A percentile compares a stretch with the other conserved stretches of the same genome.
Evolutionary conservation across 768 basidiomycete species (phyloP).

Genomic region (Lepiota brunneoincarnata): DNA sequence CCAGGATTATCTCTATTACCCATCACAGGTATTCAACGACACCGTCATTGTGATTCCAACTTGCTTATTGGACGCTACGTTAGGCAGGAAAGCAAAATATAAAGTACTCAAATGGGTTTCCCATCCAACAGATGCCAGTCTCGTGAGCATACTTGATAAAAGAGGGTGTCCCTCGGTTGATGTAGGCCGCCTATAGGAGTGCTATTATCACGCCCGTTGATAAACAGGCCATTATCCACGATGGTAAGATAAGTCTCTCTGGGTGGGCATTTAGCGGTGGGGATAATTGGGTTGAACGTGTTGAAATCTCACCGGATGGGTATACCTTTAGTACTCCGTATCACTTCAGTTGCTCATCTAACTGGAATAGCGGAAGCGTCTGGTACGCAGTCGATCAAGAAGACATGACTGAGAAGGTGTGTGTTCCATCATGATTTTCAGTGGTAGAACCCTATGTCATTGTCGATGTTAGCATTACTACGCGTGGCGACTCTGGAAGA

Average conservation of each 20-base stretch:
- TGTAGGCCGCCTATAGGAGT: too few species aligned
- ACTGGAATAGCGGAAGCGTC: slow-evolving; percentile 39
- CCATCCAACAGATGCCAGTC: slow-evolving; percentile 57
- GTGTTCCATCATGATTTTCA: neutral
- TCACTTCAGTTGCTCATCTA: neutral
- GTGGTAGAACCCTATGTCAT: neutral
- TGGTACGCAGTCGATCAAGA: slow-evolving; percentile 48
- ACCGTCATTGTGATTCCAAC: neutral
- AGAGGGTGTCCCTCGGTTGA: neutral
- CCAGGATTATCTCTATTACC: slow-evolving; percentile 54
- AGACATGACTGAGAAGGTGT: slow-evolving; percentile 47
- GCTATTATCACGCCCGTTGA: slow-evolving; percentile 45
- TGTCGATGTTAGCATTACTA: slow-evolving; percentile 40
- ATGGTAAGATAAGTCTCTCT: slow-evolving; percentile 41
- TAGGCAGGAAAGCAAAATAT: slow-evolving; percentile 53
- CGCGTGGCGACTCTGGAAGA: slow-evolving; percentile 53
- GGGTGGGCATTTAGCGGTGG: slow-evolving; percentile 46
- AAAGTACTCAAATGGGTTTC: slow-evolving; percentile 52
- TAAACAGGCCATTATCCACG: slow-evolving; percentile 45
- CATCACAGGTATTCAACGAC: slow-evolving; percentile 33
- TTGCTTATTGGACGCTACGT: neutral
- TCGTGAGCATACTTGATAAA: slow-evolving; percentile 34
- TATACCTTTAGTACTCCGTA: slow-evolving; percentile 15
- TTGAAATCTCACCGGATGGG: slow-evolving; percentile 53
- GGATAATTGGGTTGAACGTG: slow-evolving; percentile 54